phyloP scores from a whole-genome alignment of 306 rosid species.

The Begonia fuchsioides region DNA sequence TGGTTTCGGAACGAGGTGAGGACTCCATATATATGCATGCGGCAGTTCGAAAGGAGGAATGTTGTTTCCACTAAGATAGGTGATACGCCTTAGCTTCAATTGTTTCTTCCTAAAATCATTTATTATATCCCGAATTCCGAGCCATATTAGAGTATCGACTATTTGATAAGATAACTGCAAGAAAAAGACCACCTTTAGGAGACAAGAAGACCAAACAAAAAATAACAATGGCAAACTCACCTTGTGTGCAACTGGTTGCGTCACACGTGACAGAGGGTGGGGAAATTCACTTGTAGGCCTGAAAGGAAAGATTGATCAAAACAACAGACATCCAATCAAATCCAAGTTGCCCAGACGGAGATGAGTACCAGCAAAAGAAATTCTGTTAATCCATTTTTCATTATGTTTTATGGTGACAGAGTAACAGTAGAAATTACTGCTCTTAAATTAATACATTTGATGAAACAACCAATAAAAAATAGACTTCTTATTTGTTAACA shows the following conservation, averaged over 20 bases:
- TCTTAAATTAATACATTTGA: too few species aligned
- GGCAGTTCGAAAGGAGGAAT: constrained; percentile 50
- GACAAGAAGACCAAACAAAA: constrained; percentile 5
- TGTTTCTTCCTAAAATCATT: constrained; percentile 75
- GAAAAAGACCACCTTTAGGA: constrained; percentile 1
- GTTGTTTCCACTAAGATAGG: constrained; percentile 60
- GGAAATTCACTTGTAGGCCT: constrained; percentile 92
- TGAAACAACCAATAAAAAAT: too few species aligned
- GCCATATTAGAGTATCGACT: constrained; percentile 84
- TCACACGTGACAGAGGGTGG: constrained; percentile 87
- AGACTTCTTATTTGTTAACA: not conserved
- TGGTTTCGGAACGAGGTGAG: constrained; percentile 93
- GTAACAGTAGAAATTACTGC: too few species aligned
- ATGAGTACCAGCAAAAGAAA: too few species aligned
- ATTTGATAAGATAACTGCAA: constrained; percentile 89
- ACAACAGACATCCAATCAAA: too few species aligned
- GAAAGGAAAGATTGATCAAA: constrained; percentile 5
- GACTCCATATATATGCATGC: constrained; percentile 85
- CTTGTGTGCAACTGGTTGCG: constrained; percentile 50
- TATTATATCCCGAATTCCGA: constrained; percentile 77
- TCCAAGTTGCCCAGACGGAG: too few species aligned
- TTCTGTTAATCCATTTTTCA: too few species aligned
- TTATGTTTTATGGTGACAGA: too few species aligned
- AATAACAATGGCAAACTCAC: constrained; percentile 28
- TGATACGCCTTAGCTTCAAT: constrained; percentile 59